A percentile compares a stretch with the other conserved stretches of the same genome.
Evolutionary conservation across 441 rosid genomes (phyloP).

Genomic region (Erodium moschatum): DNA sequence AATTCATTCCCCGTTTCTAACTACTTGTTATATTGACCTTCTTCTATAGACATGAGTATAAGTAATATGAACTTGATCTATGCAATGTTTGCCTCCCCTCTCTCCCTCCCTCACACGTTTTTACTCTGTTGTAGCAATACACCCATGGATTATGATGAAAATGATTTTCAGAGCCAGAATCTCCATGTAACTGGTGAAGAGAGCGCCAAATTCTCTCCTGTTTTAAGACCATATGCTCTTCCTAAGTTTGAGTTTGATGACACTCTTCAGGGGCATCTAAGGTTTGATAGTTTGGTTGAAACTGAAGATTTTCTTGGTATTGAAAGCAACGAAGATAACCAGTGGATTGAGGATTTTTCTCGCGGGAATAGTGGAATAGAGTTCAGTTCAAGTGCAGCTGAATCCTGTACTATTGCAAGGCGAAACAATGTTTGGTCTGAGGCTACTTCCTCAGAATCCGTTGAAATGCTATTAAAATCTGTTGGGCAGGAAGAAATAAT

Average conservation of each 20-base stretch:
- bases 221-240: constrained; percentile 64
- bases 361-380: constrained; percentile 62
- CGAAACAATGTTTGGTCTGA: constrained; percentile 97
- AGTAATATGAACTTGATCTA: not conserved
- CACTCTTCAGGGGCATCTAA: constrained; percentile 59
- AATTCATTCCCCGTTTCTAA: not conserved
- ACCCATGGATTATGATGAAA: constrained; percentile 99
- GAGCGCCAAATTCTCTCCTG: constrained; percentile 65
- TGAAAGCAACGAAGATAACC: constrained; percentile 71
- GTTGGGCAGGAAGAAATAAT: constrained; percentile 80
- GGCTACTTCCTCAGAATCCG: constrained; percentile 95
- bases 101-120: constrained; percentile 5
- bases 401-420: constrained; percentile 71
- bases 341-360: constrained; percentile 94
- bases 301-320: constrained; percentile 90
- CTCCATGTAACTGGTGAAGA: constrained; percentile 90
- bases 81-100: not conserved
- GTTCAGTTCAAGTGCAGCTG: constrained; percentile 73
- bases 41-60: not conserved
- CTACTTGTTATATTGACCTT: not conserved
- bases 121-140: constrained; percentile 42
- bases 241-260: constrained; percentile 96
- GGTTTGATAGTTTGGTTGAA: constrained; percentile 83
- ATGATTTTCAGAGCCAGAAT: constrained; percentile 90
- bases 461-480: constrained; percentile 96